Base-by-base conservation (phyloP, 306 rosid genomes). In the Castanea crenata region DNA sequence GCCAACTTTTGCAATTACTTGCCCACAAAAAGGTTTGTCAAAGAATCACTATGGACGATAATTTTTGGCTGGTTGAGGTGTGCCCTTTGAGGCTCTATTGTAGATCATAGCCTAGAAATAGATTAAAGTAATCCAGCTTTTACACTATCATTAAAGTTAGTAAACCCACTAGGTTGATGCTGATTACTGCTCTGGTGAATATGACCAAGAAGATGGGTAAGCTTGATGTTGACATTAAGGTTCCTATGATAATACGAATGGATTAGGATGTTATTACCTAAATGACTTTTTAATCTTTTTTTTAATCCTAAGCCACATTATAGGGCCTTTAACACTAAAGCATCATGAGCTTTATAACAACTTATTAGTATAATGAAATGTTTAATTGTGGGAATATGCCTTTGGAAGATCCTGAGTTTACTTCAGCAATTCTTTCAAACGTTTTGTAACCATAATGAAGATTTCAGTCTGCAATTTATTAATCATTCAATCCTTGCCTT, bases 151-250 rank as follows among this genome's bases (percentile, higher is more conserved):
- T 34, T 52, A 71, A 75, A 71, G 75, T 29, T 55, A 54, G 32
- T 16, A 69, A 73, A 25, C 75, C 77, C 79, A 86, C 78, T 79
- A 52, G 58, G 69, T 49, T 81, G 79, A 80, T 86, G 87, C 76
- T 80, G 73, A 73, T 62, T 62, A 74, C 86, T 83, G 81, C 77
- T 25, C 44, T 79, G 71, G 78, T 83, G 85, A 86, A 63, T 49
- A 64, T 35, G 83, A 78, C 31, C 62, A 18, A 29, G 71, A 77
- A 82, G 16, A 73, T 57, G 80, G 73, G 73, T 46, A 12, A 58
- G 68, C n/a, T 85, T 58, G 64, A 56, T 76, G 79, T 70, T 67
- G 76, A 82, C 74, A 71, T 31, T 68, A 61, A 52, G n/a, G 20
- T 62, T 70, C 19, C 75, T 73, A 25, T 41, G 32, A 62, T 46